Evolutionary conservation across 805 yeast species (phyloP).

Genomic region (Grigorovia transvaalensis): DNA sequence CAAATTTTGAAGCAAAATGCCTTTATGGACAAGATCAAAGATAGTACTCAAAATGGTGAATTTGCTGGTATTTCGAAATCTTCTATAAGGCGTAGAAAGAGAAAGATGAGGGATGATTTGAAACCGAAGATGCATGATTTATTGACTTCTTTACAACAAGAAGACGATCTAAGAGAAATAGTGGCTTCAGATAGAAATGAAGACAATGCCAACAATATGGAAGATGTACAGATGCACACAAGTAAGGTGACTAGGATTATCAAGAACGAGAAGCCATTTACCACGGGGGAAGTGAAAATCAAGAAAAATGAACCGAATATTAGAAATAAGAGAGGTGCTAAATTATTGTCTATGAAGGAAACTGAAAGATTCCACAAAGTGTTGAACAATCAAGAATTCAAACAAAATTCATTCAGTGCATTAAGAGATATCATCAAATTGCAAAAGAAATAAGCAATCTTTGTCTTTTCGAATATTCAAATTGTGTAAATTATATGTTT

Average conservation of each 20-base stretch:
- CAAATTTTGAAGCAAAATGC: constrained; percentile 32
- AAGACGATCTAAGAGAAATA: constrained; percentile 15
- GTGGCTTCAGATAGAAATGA: constrained; percentile 10
- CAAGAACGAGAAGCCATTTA: constrained; percentile 3
- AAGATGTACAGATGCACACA: neutral
- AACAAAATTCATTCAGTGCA: constrained; percentile 53
- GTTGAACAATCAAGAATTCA: constrained; percentile 43
- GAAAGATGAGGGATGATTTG: constrained; percentile 50
- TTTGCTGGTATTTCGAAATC: constrained; percentile 53
- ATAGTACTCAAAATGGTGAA: constrained; percentile 13
- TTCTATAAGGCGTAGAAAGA: constrained; percentile 51
- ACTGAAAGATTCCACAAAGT: constrained; percentile 48
- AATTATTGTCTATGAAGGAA: constrained; percentile 47
- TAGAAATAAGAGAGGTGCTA: constrained; percentile 43
- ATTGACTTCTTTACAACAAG: constrained; percentile 39
- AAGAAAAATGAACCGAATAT: constrained; percentile 43
- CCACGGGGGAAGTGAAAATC: constrained; percentile 14
- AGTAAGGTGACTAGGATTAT: constrained; percentile 5
- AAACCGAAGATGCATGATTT: constrained; percentile 61
- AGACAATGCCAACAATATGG: constrained; percentile 1
- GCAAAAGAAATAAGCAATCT: constrained; percentile 13
- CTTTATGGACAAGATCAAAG: constrained; percentile 18
- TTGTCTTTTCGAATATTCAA: neutral
- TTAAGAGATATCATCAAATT: constrained; percentile 47
- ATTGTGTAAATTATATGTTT: neutral